These are phyloP conservation scores for Fusarium kyushuense DNA, from an alignment of 2,329 filamentous ascomycete genomes.

Conservation along the genomic window DNA sequence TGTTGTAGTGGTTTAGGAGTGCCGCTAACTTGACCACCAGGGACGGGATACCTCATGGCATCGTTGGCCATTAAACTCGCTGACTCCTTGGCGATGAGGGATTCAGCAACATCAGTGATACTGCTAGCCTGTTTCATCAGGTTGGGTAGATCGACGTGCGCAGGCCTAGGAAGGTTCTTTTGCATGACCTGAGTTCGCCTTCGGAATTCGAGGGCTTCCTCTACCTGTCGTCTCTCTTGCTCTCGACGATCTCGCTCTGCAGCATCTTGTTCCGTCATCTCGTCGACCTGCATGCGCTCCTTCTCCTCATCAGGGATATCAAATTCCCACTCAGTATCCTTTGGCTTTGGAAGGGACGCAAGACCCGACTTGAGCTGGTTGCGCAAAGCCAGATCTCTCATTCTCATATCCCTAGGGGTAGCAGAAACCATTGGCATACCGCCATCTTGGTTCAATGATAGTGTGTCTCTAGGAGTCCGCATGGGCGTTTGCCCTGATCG, in stretches of 20 bases:
- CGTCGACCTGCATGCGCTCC: constrained; percentile 63
- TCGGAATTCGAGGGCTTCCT: constrained; percentile 81
- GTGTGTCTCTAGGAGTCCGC: constrained; percentile 88
- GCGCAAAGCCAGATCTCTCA: constrained; percentile 76
- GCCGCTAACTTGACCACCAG: constrained; percentile 73
- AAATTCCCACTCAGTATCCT: constrained; percentile 93
- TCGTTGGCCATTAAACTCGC: constrained; percentile 86
- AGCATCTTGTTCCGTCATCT: constrained; percentile 67
- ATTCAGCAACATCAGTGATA: constrained; percentile 72
- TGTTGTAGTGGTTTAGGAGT: constrained; percentile 68
- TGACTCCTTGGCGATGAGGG: constrained; percentile 80
- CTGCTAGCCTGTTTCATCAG: constrained; percentile 73
- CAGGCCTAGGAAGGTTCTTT: constrained; percentile 81
- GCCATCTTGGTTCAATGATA: constrained; percentile 82
- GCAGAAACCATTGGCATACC: constrained; percentile 76
- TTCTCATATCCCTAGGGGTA: constrained; percentile 80
- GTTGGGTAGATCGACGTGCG: constrained; percentile 75
- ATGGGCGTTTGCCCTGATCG: constrained; percentile 84
- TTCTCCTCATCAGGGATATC: constrained; percentile 87
- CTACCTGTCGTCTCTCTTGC: constrained; percentile 76
- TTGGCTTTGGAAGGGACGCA: constrained; percentile 89
- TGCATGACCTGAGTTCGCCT: constrained; percentile 94
- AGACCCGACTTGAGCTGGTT: constrained; percentile 78
- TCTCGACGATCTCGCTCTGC: constrained; percentile 86
- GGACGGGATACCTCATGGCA: constrained; percentile 78